Evolutionary conservation across 2,329 filamentous ascomycete genomes (phyloP).

Genomic region (Chrysoporthe puriensis): DNA sequence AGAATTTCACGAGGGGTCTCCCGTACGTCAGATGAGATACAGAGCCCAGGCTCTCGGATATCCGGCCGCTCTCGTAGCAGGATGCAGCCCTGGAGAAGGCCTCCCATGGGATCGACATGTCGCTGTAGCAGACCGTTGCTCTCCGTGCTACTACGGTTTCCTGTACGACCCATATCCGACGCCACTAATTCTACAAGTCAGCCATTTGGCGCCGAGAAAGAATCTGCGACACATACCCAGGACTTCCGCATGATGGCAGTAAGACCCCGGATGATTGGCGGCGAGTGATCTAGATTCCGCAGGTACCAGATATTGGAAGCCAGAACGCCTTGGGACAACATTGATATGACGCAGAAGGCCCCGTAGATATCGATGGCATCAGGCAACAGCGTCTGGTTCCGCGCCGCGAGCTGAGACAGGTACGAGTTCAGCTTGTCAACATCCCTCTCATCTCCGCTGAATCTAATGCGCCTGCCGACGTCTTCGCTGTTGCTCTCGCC

Average conservation of each 20-base stretch:
- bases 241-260: not conserved
- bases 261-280: not conserved
- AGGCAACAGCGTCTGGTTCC: not conserved
- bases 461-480: not conserved
- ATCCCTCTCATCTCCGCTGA: slow-evolving; percentile 16
- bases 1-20: not conserved
- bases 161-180: slow-evolving; percentile 15
- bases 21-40: slow-evolving; percentile 8
- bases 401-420: not conserved
- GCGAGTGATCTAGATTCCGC: not conserved
- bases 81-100: slow-evolving; percentile 8
- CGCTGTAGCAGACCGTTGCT: slow-evolving; percentile 10
- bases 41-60: slow-evolving; percentile 9
- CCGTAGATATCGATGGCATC: slow-evolving; percentile 3
- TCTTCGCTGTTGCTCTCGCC: not conserved
- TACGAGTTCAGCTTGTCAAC: not conserved
- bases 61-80: not conserved
- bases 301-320: slow-evolving; percentile 17
- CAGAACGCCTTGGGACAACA: slow-evolving; percentile 9
- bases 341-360: slow-evolving; percentile 15
- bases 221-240: not conserved
- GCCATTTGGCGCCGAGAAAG: no score
- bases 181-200: not conserved
- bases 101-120: slow-evolving; percentile 20
- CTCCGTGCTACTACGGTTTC: slow-evolving; percentile 12